phyloP scores from a whole-genome alignment of 2,329 filamentous ascomycete species.

The Aphanoascus verrucosus region DNA sequence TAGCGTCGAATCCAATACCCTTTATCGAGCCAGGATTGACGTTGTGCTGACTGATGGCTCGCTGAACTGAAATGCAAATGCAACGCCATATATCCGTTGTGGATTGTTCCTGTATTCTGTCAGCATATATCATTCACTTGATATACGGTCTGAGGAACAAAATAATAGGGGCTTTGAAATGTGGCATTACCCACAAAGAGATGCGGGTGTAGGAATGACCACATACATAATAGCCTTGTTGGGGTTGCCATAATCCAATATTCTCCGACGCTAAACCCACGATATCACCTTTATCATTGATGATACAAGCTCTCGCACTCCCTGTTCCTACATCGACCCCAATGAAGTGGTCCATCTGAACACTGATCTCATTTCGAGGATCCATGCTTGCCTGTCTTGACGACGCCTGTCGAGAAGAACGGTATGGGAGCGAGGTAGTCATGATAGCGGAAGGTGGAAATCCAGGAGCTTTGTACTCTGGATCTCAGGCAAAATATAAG shows the following conservation, averaged over 20 bases:
- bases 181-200: neutral
- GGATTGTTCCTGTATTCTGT: conserved; percentile 70
- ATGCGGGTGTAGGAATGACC: neutral
- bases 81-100: conserved; percentile 94
- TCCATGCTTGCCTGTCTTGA: conserved; percentile 33
- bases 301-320: conserved; percentile 89
- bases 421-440: conserved; percentile 25
- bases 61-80: conserved; percentile 79
- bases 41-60: conserved; percentile 68
- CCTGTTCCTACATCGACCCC: conserved; percentile 96
- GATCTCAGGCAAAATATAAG: neutral
- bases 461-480: neutral
- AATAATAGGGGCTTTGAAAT: too few species aligned
- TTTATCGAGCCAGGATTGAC: conserved; percentile 66
- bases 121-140: neutral
- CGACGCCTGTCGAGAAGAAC: conserved; percentile 20
- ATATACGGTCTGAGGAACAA: too few species aligned
- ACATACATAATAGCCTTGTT: conserved; percentile 61
- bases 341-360: conserved; percentile 54
- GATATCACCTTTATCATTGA: conserved; percentile 85
- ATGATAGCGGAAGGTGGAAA: conserved; percentile 17
- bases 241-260: conserved; percentile 70
- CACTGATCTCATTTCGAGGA: conserved; percentile 47
- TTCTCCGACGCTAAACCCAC: conserved; percentile 59
- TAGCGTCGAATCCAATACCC: conserved; percentile 94